Base-by-base conservation (phyloP, 805 yeast species). In the Clavispora fructus region DNA sequence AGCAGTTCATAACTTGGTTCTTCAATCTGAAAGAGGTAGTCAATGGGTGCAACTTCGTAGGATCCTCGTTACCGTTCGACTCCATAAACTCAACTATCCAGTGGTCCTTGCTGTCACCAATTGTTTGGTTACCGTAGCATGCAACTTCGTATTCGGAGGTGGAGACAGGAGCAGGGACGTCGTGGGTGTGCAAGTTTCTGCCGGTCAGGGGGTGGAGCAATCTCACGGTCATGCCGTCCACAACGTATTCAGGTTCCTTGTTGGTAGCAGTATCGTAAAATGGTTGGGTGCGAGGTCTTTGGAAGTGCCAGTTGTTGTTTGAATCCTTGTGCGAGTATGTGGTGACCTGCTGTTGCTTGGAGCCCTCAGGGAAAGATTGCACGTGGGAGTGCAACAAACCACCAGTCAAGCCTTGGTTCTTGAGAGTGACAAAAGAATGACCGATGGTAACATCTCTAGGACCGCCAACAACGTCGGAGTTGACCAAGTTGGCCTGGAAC, bases 21-120 rank as follows among this genome's bases (percentile, higher is more conserved):
- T 74, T 80, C 55, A 94, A 71, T 66, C 97, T 79, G 68, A 94
- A 80, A 19, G 89, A 82, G 1, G 96, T 77, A 32, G 97, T 80
- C 52, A 91, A 76, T 14, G 97, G 94, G 67, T 87, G 95, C 44
- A 89, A 60, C 45, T 70, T 65, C 7, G 65, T 37, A 42, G 67
- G 61, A 59, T 85, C 83, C 59, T 81, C 87, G 14, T 65, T 51
- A 29, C 78, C 79, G 37, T 69, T 57, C 60, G 82, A 87, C 47
- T 82, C 81, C 46, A 77, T 79, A 51, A 85, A 72, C 65, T 86
- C 92, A 45, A 87, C 67, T 41, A 78, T 63, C 95, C 95, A 87
- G 60, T 87, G 80, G 67, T 87, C 95, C 60, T 83, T 83, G 27
- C 62, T 62, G 63, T 87, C 94, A 49, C 92, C 94, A 50, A 76